Base-by-base conservation (phyloP, 2,329 filamentous ascomycete genomes). In the Nectriaceae sp. region DNA sequence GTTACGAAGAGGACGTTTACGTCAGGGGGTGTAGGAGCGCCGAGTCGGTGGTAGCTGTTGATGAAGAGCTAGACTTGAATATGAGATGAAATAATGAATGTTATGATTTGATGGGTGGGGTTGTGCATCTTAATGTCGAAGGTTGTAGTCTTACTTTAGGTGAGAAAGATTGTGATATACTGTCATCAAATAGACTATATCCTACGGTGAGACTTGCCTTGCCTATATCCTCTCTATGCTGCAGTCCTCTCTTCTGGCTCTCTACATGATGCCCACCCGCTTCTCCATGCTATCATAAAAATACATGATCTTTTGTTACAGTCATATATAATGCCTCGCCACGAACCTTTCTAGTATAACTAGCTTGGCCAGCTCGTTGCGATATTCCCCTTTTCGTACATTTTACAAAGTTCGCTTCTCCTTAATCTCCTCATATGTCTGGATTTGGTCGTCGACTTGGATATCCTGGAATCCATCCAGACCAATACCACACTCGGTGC, bases 401-500 rank as follows among this genome's bases (percentile, higher is more conserved):
- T 57, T 46, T 69, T 76, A 82, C 65, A 84, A 56, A 20, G 58
- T 68, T 53, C 90, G 79, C 76, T 88, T 88, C 71, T 94, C 89
- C 47, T 70, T 72, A 16, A 85, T 79, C 70, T 92, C 88, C 64
- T 96, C 90, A 63, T 92, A 96, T 26, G 85, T 86, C 74, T 97
- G 94, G 53, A 99, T 80, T 67, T 87, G 82, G 71, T 99, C 94
- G 21, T 93, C 94, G 13, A 84, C 76, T 63, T 86, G 69, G 65
- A 97, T 88, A 19, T 84, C 88, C 40, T 87, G 78, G 84, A 90
- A 99, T 24, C 77, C 80, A 3, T 87, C 84, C 62, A 99, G 93
- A 44, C 83, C 85, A 57, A 99, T 86, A 57, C 94, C 94, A 62
- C 94, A 99, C 70, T 99, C 94, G n/a, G 80, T 83, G 49, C 91